Evolutionary conservation across 2,329 filamentous ascomycete genomes (phyloP).

Genomic region (Neonectria neomacrospora): DNA sequence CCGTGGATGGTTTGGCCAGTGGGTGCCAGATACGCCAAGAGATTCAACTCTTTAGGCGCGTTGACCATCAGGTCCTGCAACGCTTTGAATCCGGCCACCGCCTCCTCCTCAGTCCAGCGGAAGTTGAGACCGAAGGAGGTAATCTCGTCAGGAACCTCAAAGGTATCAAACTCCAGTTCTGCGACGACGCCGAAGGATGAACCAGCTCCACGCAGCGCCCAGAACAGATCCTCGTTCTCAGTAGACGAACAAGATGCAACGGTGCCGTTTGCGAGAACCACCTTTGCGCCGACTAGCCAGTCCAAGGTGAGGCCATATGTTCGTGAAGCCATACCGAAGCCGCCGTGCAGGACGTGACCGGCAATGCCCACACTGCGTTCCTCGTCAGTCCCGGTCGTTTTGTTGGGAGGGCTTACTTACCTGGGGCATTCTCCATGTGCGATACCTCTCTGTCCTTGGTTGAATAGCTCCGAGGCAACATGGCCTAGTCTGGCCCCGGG

Average conservation of each 20-base stretch:
- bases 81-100: conserved; percentile 34
- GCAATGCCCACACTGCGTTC: conserved; percentile 41
- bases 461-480: conserved; percentile 53
- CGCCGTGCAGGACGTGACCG: conserved; percentile 45
- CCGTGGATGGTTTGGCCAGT: conserved; percentile 40
- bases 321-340: conserved; percentile 44
- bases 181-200: conserved; percentile 47
- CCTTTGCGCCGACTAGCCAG: conserved; percentile 41
- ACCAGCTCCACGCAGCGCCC: conserved; percentile 46
- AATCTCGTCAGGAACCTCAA: conserved; percentile 33
- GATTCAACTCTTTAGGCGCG: conserved; percentile 43
- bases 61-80: conserved; percentile 41
- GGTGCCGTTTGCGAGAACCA: conserved; percentile 44
- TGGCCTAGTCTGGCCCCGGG: conserved; percentile 62
- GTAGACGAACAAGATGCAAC: conserved; percentile 33
- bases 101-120: conserved; percentile 29
- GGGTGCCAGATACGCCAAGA: conserved; percentile 37
- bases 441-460: conserved; percentile 53
- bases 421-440: conserved; percentile 64
- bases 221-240: conserved; percentile 43
- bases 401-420: conserved; percentile 42
- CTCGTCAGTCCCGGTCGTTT: conserved; percentile 8
- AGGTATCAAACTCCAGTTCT: conserved; percentile 44
- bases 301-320: conserved; percentile 44
- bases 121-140: conserved; percentile 33